These are phyloP conservation scores for Penicillium robsamsonii DNA, from an alignment of 495 filamentous ascomycete genomes.

Conservation along the genomic window DNA sequence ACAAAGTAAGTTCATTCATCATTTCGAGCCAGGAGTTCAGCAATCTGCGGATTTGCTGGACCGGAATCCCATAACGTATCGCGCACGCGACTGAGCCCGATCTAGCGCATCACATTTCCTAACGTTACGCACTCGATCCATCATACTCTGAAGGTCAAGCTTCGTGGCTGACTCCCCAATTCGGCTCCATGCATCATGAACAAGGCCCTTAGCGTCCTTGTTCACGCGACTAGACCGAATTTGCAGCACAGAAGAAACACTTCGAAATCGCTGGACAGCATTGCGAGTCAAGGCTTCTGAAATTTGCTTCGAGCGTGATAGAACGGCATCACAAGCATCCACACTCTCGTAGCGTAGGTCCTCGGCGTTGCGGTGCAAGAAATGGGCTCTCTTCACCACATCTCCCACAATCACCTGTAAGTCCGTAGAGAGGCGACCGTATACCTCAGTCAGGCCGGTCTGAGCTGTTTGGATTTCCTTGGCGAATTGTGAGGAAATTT, in stretches of 20 bases:
- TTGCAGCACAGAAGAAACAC: conserved; percentile 34
- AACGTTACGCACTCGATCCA: conserved; percentile 35
- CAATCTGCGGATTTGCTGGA: conserved; percentile 13
- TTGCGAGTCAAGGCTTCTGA: conserved; percentile 35
- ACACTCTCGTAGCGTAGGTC: conserved; percentile 27
- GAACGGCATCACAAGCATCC: conserved; percentile 27
- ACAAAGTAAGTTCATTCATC: conserved; percentile 2
- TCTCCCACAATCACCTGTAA: conserved; percentile 50
- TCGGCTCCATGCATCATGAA: conserved; percentile 33
- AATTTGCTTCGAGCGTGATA: conserved; percentile 40
- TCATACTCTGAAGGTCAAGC: conserved; percentile 29
- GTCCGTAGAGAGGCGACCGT: conserved; percentile 49
- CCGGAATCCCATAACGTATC: conserved; percentile 29
- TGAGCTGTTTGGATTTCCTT: conserved; percentile 45
- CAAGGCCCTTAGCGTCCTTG: conserved; percentile 27
- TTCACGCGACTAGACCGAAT: conserved; percentile 30
- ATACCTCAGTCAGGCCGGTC: conserved; percentile 40
- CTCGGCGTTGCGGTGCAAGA: conserved; percentile 35
- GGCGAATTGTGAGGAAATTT: conserved; percentile 41
- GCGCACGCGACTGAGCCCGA: conserved; percentile 41
- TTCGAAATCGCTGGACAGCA: conserved; percentile 36
- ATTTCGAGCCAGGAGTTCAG: conserved; percentile 5
- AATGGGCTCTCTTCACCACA: conserved; percentile 43
- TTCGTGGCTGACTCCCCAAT: conserved; percentile 27
- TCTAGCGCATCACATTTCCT: conserved; percentile 33